Conservation (phyloP, 1,284 basidiomycete genomes). For the Tilletia walkeri region DNA sequence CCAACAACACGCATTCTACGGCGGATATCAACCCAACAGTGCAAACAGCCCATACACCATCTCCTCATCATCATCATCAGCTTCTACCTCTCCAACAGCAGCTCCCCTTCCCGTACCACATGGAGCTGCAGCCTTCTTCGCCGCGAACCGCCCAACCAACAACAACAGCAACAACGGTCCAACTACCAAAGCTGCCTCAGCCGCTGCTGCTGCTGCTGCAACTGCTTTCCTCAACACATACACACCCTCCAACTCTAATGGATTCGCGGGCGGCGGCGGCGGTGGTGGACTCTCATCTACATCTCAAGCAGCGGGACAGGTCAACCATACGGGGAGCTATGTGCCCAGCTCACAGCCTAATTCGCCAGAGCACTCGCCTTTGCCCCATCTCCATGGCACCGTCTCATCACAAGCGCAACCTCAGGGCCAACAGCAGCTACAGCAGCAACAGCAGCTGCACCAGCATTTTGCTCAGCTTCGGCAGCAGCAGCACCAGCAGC, state of each 20-base stretch:
- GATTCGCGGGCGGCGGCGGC: no score
- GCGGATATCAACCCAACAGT: not conserved
- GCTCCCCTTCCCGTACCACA: no score
- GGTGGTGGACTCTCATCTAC: not conserved
- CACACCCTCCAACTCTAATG: not conserved
- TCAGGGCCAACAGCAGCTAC: not conserved
- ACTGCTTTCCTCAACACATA: not conserved
- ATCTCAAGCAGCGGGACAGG: not conserved
- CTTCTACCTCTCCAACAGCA: no score
- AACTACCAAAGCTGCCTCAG: not conserved
- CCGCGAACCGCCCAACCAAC: no score
- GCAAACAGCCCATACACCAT: no score
- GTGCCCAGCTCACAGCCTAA: slow-evolving; percentile 6
- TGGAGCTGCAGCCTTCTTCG: no score
- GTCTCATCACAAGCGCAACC: not conserved
- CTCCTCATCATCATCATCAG: no score
- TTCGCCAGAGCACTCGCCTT: not conserved
- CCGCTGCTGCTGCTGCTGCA: slow-evolving; percentile 6
- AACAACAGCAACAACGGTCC: no score
- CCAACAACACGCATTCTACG: slow-evolving; percentile 13
- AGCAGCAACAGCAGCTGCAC: not conserved
- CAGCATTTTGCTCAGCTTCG: not conserved
- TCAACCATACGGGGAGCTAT: not conserved
- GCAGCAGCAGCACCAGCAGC: not conserved
- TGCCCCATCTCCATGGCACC: no score